Evolutionary conservation across 2,329 filamentous ascomycete species (phyloP), one percentile per base, ranked within the genome.

Genomic region (Penicillium frequentans): DNA sequence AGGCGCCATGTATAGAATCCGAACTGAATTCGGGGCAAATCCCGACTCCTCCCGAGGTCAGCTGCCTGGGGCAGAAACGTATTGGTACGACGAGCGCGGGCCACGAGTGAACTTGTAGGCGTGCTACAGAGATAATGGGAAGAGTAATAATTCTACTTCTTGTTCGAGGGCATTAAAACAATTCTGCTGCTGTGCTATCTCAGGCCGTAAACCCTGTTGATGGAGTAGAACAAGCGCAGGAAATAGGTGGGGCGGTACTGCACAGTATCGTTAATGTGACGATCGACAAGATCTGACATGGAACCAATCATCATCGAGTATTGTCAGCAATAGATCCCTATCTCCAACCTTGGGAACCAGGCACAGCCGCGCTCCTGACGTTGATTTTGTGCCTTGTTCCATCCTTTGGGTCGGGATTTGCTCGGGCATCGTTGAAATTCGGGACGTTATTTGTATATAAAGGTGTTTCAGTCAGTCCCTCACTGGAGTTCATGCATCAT

Each of bases 111-210:
- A 29, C 19, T 23, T 16, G 2, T 11, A 19, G 29, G 14, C 19
- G 37, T n/a, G 13, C 45, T 55, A 47, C 16, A 57, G 52, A 26
- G 62, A 66, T 68, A 73, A 71, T 73, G 70, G 71, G 68, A 64
- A 71, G 63, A 8, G 13, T 44, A 24, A 42, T 62, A 56, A 5
- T 24, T 8, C 45, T 58, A 62, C 52, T 73, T 73, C 52, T 65
- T 69, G 62, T 71, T 72, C 49, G 47, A 50, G 16, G 4, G 10
- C 8, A 11, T 27, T 23, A 7, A 19, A 2, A 14, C 13, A 11
- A 42, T 16, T 9, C 21, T 24, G 11, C 24, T 29, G 3, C 24
- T 42, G 24, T 37, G 42, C 29, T 8, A 39, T 29, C 1, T 19
- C 23, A 16, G 24, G 48, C 13, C 10, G 6, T 37, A 6, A 27